A percentile compares a stretch with the other conserved stretches of the same genome.
phyloP scores from a whole-genome alignment of 306 rosid species.

The Acacia acuminata region DNA sequence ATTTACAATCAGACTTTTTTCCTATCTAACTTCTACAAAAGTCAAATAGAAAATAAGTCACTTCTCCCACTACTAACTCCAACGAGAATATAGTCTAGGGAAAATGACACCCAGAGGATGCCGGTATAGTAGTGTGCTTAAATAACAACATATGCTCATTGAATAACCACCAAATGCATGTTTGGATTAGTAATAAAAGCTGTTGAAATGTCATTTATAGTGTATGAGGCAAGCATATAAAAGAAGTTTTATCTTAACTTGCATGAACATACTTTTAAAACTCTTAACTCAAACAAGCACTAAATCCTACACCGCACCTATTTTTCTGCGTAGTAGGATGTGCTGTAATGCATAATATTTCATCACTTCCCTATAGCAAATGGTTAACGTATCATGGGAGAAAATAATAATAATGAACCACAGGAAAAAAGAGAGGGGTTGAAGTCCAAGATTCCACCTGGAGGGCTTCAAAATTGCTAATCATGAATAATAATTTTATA shows the following conservation, averaged over 20 bases:
- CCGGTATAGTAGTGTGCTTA: background rate
- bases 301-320: too few species aligned
- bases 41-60: too few species aligned
- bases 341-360: background rate
- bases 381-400: background rate
- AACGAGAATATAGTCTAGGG: background rate
- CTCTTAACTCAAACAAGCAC: too few species aligned
- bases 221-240: too few species aligned
- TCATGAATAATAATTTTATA: background rate
- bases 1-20: too few species aligned
- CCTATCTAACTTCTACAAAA: too few species aligned
- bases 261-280: too few species aligned
- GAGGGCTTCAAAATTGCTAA: background rate
- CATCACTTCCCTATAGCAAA: background rate
- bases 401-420: too few species aligned
- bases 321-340: background rate
- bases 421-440: background rate
- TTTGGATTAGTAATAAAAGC: too few species aligned
- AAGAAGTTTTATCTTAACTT: too few species aligned
- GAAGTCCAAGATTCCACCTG: background rate
- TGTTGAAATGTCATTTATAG: too few species aligned
- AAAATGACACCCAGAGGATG: background rate
- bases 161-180: background rate
- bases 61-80: too few species aligned
- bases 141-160: background rate